Evolutionary conservation across 1,139 yeast genomes (phyloP).

Genomic region (Tardiomyces blankii): DNA sequence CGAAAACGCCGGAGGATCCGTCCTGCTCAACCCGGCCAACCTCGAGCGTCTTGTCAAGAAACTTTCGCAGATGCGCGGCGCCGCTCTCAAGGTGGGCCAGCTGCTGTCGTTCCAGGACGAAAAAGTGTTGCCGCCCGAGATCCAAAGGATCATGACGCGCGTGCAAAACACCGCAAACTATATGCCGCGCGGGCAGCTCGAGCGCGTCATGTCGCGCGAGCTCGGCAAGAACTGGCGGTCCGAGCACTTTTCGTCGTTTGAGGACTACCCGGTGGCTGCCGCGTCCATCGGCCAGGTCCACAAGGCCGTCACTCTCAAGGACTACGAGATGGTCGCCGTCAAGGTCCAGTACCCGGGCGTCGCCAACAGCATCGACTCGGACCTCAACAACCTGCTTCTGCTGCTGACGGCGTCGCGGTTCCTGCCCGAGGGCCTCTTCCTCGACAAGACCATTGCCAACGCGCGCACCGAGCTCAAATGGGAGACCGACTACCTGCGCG

Average conservation of each 20-base stretch:
- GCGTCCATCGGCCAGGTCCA: slow-evolving; percentile 98
- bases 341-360: slow-evolving; percentile 99
- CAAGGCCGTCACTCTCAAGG: slow-evolving; percentile 50
- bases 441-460: slow-evolving; percentile 85
- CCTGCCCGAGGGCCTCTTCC: slow-evolving; percentile 82
- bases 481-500: slow-evolving; percentile 95
- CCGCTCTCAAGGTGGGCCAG: slow-evolving; percentile 93
- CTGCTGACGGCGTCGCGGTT: slow-evolving; percentile 77
- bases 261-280: slow-evolving; percentile 90
- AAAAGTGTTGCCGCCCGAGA: slow-evolving; percentile 70
- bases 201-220: slow-evolving; percentile 59
- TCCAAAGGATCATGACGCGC: slow-evolving; percentile 66
- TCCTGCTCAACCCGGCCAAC: slow-evolving; percentile 69
- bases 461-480: slow-evolving; percentile 90
- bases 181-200: slow-evolving; percentile 90
- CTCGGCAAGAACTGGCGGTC: slow-evolving; percentile 74
- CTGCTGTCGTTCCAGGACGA: slow-evolving; percentile 87
- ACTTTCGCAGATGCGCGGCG: slow-evolving; percentile 93
- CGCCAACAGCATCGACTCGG: slow-evolving; percentile 85
- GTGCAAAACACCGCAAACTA: slow-evolving; percentile 94
- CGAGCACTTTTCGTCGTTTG: slow-evolving; percentile 56
- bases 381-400: slow-evolving; percentile 71
- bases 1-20: slow-evolving; percentile 36
- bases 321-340: slow-evolving; percentile 72
- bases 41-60: slow-evolving; percentile 81